These are phyloP conservation scores for Starmerella geochares DNA, from an alignment of 805 yeast species.

Conservation along the genomic window DNA sequence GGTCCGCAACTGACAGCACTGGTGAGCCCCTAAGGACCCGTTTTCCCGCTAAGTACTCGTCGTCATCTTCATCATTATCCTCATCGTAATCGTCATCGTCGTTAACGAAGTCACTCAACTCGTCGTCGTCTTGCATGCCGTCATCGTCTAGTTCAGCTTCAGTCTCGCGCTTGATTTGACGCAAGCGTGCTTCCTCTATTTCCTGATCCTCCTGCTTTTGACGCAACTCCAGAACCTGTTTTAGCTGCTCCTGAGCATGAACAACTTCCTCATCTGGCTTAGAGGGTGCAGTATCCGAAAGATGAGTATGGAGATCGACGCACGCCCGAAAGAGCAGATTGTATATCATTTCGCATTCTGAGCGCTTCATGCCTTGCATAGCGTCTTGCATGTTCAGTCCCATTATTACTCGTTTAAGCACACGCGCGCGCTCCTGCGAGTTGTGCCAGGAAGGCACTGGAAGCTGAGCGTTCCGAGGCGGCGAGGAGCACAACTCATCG, in stretches of 20 bases:
- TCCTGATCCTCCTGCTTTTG: conserved; percentile 4
- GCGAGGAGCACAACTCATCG: conserved; percentile 19
- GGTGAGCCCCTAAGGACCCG: background rate
- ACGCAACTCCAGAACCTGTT: background rate
- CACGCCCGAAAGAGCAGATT: conserved; percentile 20
- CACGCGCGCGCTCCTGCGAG: conserved; percentile 20
- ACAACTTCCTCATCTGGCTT: conserved; percentile 6
- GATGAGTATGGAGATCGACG: conserved; percentile 16
- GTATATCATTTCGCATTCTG: conserved; percentile 22
- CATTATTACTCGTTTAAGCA: conserved; percentile 19
- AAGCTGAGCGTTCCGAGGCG: conserved; percentile 10
- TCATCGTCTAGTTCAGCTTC: background rate
- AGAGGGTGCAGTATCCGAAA: conserved; percentile 11
- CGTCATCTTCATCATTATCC: conserved; percentile 9
- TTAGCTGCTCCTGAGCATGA: conserved; percentile 3
- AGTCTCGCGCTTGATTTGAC: conserved; percentile 3
- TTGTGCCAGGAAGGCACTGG: conserved; percentile 7
- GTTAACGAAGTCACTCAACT: background rate
- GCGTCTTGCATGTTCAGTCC: conserved; percentile 22
- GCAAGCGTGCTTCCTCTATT: background rate
- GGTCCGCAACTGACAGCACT: background rate
- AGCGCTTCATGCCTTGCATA: conserved; percentile 17
- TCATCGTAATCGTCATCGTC: conserved; percentile 8
- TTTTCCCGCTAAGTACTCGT: background rate
- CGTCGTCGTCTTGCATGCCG: conserved; percentile 3